Evolutionary conservation across 2,329 filamentous ascomycete genomes (phyloP).

Genomic region (Clathrospora elynae): DNA sequence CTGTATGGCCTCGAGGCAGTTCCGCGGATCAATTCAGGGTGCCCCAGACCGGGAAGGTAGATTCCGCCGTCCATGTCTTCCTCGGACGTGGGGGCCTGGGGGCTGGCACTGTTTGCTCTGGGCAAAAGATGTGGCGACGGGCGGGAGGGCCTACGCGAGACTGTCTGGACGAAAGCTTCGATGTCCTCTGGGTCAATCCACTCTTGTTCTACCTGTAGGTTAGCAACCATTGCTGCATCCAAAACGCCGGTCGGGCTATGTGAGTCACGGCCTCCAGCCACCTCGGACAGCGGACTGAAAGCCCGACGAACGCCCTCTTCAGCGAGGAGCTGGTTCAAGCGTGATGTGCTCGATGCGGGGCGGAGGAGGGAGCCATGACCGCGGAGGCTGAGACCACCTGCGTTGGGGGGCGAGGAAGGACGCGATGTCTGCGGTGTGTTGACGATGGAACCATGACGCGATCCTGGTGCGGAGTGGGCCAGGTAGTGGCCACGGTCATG

Average conservation of each 20-base stretch:
- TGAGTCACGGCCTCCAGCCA: constrained; percentile 2
- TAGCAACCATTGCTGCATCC: constrained; percentile 1
- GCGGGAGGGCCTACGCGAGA: background rate
- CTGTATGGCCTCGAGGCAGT: background rate
- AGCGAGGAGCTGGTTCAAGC: constrained; percentile 2
- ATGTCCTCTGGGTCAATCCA: constrained; percentile 7
- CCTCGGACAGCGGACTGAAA: background rate
- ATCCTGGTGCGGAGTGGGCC: constrained; percentile 35
- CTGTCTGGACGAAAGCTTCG: constrained; percentile 1
- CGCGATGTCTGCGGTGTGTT: constrained; percentile 14
- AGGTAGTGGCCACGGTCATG: constrained; percentile 28
- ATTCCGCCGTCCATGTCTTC: background rate
- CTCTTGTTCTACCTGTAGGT: background rate
- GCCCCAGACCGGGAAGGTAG: constrained; percentile 6
- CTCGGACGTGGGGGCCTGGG: background rate
- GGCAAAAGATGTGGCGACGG: background rate
- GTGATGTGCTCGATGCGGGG: constrained; percentile 15
- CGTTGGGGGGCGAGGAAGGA: constrained; percentile 5
- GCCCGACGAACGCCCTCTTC: background rate
- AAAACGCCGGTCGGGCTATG: background rate
- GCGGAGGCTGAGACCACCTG: background rate
- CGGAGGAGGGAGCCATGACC: constrained; percentile 10
- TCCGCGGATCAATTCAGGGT: background rate
- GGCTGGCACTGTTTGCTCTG: background rate
- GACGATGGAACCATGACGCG: constrained; percentile 18